These are phyloP conservation scores for Bathelium albidoporum DNA, from an alignment of 495 filamentous ascomycete species.

Conservation along the genomic window DNA sequence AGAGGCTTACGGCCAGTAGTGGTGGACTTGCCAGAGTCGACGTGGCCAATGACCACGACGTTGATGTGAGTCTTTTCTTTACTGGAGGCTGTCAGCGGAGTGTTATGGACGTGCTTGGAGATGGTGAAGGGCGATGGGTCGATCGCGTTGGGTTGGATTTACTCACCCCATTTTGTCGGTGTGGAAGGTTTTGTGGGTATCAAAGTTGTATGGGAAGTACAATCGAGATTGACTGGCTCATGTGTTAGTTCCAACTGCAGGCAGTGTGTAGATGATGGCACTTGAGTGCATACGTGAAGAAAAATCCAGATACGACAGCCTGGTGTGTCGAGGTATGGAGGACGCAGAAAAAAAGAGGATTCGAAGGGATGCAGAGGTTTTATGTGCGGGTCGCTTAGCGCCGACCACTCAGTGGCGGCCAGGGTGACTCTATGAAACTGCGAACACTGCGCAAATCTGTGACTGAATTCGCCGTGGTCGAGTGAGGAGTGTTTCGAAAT, in stretches of 20 bases:
- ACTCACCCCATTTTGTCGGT: conserved; percentile 30
- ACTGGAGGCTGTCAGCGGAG: conserved; percentile 35
- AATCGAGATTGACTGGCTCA: conserved; percentile 4
- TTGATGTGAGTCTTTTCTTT: conserved; percentile 91
- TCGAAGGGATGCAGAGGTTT: conserved; percentile 4
- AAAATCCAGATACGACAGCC: conserved; percentile 6
- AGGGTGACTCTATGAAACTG: neutral
- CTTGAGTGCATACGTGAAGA: neutral
- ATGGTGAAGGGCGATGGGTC: conserved; percentile 5
- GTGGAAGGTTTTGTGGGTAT: conserved; percentile 3
- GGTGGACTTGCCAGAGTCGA: conserved; percentile 99
- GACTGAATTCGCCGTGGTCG: neutral
- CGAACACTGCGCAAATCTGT: neutral
- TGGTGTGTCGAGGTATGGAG: conserved; percentile 5
- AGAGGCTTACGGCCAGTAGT: conserved; percentile 59
- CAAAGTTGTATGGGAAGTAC: conserved; percentile 9
- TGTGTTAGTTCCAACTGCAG: neutral
- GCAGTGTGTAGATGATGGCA: neutral
- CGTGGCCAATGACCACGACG: conserved; percentile 98
- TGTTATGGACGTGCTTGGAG: conserved; percentile 4
- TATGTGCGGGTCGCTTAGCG: conserved; percentile 6
- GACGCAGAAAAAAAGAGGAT: conserved; percentile 8
- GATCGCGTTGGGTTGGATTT: conserved; percentile 4
- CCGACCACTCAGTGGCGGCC: neutral
- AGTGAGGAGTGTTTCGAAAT: neutral